phyloP scores from a whole-genome alignment of 2,329 filamentous ascomycete species.

The Dactylonectria macrodidyma region DNA sequence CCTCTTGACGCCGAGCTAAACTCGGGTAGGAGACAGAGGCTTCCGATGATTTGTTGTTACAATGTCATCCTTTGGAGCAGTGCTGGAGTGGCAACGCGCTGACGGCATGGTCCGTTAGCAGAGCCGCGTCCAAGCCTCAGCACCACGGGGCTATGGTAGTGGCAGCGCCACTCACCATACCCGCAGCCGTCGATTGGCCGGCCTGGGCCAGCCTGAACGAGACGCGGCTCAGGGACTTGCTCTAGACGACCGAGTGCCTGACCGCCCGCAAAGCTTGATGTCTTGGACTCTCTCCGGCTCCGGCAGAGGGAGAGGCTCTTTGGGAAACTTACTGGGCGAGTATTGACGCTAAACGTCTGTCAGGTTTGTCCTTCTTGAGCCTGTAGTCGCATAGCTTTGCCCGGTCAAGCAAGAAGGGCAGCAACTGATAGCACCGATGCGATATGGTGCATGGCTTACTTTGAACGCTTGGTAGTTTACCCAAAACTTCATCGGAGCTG shows the following conservation, averaged over 20 bases:
- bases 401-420: too few species aligned
- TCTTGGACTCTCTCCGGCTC: not conserved
- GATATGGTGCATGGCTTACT: too few species aligned
- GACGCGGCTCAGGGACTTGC: conserved; percentile 2
- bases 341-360: conserved; percentile 2
- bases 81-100: conserved; percentile 4
- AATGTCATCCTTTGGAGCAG: not conserved
- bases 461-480: too few species aligned
- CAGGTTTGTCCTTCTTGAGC: conserved; percentile 1
- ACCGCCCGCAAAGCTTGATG: conserved; percentile 8
- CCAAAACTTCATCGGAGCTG: too few species aligned
- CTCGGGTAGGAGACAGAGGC: not conserved
- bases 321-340: conserved; percentile 1
- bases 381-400: too few species aligned
- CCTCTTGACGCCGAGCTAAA: not conserved
- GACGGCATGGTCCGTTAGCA: conserved; percentile 5
- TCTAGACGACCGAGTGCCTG: not conserved
- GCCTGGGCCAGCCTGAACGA: not conserved
- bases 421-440: too few species aligned
- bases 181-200: too few species aligned
- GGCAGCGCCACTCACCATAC: too few species aligned
- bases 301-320: not conserved
- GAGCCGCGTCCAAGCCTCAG: not conserved
- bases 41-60: not conserved
- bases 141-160: not conserved